Evolutionary conservation across 2,329 filamentous ascomycete species (phyloP), one percentile per base, ranked within the genome.

Genomic region (Shiraia bambusicola): DNA sequence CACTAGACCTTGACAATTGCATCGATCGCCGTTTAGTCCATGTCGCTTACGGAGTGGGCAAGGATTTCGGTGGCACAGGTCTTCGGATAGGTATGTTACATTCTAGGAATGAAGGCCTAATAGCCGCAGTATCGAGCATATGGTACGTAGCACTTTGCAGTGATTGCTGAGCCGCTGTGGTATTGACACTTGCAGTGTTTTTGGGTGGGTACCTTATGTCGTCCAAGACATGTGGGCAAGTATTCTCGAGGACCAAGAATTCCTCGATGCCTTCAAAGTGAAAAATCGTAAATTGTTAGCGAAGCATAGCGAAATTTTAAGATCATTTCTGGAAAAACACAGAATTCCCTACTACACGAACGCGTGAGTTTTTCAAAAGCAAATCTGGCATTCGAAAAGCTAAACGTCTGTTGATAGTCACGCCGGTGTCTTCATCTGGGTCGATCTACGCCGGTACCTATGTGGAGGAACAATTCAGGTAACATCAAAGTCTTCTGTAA

Each of bases 151-250:
- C 15, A 11, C 24, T n/a, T 17, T 30, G 26, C 12, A 8, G 24
- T 24, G 27, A 10, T 22, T 4, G 19, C 13, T 14, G 7, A 29
- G 29, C n/a, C 9, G n/a, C 7, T 14, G 35, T 28, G n/a, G 16
- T 14, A 16, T 29, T 12, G 15, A 37, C 15, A 31, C 15, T 22
- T 12, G 14, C 27, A 38, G 26, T 31, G 15, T 31, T 30, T 38
- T 38, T 24, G 36, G 28, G 22, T 38, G 36, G 28, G 27, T 31
- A 12, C 26, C 27, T 30, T 30, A 30, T 24, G 5, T 38, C 12
- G 14, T 30, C 36, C 36, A 38, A 15, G 36, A 38, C 36, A 31
- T 30, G 16, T 38, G 36, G 36, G 36, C 36, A 38, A 5, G 17
- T 14, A 31, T 38, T 28, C 36, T 38, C 25, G 28, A 38, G 27